Evolutionary conservation across 1,139 yeast genomes (phyloP), one percentile per base, ranked within the genome.

Genomic region (Hemisphaericaspora xylofermentans): DNA sequence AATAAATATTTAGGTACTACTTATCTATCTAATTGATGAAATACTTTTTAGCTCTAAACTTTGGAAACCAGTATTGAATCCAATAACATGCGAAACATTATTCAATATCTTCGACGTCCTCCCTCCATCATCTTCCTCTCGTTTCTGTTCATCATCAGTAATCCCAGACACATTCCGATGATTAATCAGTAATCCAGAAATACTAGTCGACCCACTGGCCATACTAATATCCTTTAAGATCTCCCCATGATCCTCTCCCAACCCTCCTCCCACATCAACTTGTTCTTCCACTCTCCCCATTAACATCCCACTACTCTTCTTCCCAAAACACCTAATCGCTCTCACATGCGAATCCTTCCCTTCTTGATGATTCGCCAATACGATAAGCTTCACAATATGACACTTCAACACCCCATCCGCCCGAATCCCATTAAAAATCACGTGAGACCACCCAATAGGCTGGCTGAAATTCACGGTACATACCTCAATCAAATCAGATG

Each of bases 281-380:
- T 31, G 14, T 4, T 34, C 37, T 19, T 28, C 34, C 19, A 21
- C 18, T 15, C 18, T 13, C 27, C 41, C 43, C 5, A 52, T 36
- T 3, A 63, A 46, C 4, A 16, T 5, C 31, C 43, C 44, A 5
- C 52, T 37, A 3, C 63, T 46, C 43, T 67, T 68, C 45, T 63
- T 67, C 4, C 74, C 74, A 52, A 65, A 68, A 44, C 74, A 64
- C 37, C 64, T 53, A 7, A 93, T 71, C 0, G 93, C 86, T 40
- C 98, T 63, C 6, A 94, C 71, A 59, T 89, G 98, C 2, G 96
- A 84, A 61, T 94, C 99, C 57, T 93, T 93, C 35, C 99, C 99
- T 58, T 88, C 93, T 57, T 91, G 98, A 55, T 89, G 97, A 56
- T 93, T 94, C 1, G 88, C 78, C 22, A 82, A 67, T 19, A 94